Evolutionary conservation across 2,329 filamentous ascomycete genomes (phyloP).

Genomic region (Apiospora marii): DNA sequence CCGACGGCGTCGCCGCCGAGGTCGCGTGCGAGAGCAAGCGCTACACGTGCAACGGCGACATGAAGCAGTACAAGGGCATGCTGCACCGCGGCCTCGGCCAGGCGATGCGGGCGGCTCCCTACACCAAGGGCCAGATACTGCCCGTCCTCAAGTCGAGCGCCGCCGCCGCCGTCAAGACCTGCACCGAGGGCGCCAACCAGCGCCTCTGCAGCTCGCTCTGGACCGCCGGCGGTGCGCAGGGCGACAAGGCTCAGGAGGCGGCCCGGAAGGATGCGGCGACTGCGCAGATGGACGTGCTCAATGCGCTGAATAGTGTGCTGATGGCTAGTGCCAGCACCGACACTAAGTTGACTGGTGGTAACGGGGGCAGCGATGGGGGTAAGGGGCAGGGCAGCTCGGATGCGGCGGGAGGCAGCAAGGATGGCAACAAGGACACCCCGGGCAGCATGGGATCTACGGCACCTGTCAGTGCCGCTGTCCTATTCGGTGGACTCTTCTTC

Average conservation of each 20-base stretch:
- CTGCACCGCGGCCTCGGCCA: slow-evolving; percentile 58
- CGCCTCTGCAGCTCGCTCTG: slow-evolving; percentile 58
- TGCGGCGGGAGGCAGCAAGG: neutral
- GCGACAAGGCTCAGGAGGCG: neutral
- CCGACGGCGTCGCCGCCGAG: slow-evolving; percentile 59
- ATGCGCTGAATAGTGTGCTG: slow-evolving; percentile 34
- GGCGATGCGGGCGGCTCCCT: slow-evolving; percentile 48
- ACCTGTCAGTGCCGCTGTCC: neutral
- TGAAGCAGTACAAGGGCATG: slow-evolving; percentile 66
- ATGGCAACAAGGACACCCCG: neutral
- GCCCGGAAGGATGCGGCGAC: slow-evolving; percentile 37
- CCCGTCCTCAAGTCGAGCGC: slow-evolving; percentile 47
- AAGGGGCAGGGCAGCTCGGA: neutral
- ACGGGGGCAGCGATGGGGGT: neutral
- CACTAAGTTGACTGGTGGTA: neutral
- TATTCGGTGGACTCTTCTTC: neutral
- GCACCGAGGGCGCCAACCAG: slow-evolving; percentile 45
- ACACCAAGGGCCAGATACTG: slow-evolving; percentile 45
- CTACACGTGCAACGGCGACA: slow-evolving; percentile 60
- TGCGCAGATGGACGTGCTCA: slow-evolving; percentile 58
- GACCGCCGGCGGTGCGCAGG: slow-evolving; percentile 41
- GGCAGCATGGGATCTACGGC: neutral
- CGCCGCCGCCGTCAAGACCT: slow-evolving; percentile 45
- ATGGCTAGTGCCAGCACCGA: neutral
- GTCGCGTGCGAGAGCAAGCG: slow-evolving; percentile 54